Percentiles rank a stretch among this genome's conserved stretches.
phyloP scores from a whole-genome alignment of 1,284 basidiomycete species.

The Marasmius oreades region DNA sequence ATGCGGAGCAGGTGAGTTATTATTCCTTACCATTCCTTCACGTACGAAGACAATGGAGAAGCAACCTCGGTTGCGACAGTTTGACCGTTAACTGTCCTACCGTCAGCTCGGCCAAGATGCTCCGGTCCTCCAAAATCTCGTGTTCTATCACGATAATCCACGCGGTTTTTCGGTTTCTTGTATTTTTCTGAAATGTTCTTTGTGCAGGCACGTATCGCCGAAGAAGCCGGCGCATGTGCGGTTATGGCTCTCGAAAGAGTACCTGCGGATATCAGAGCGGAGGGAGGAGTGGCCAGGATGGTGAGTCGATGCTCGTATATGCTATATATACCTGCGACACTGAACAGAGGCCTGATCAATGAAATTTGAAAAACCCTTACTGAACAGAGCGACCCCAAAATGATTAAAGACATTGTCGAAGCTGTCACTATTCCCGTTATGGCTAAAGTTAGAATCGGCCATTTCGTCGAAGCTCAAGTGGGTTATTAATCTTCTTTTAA shows the following conservation, averaged over 20 bases:
- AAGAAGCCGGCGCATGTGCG: conserved; percentile 96
- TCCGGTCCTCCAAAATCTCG: not conserved
- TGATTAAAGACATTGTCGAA: conserved; percentile 96
- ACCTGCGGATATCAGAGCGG: conserved; percentile 89
- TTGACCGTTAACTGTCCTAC: too few species aligned
- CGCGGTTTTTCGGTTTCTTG: not conserved
- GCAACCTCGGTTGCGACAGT: not conserved
- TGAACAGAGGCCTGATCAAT: not conserved
- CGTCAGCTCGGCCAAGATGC: not conserved
- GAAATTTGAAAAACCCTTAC: not conserved
- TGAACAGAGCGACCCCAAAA: conserved; percentile 83
- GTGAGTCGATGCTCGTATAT: conserved; percentile 36
- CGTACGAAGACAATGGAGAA: not conserved
- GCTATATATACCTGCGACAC: too few species aligned
- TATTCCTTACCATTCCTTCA: not conserved
- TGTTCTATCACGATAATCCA: conserved; percentile 27
- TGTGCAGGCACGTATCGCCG: conserved; percentile 82
- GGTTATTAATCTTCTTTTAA: conserved; percentile 9
- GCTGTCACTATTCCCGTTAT: conserved; percentile 91
- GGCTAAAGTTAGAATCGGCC: conserved; percentile 95
- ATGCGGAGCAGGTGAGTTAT: conserved; percentile 66
- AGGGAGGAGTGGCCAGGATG: conserved; percentile 94
- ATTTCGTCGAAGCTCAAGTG: conserved; percentile 94
- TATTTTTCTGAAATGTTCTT: not conserved
- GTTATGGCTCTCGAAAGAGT: conserved; percentile 98